Percentiles rank a stretch among this genome's conserved stretches.
phyloP scores from a whole-genome alignment of 2,329 filamentous ascomycete genomes.

The Diaporthe helianthi region DNA sequence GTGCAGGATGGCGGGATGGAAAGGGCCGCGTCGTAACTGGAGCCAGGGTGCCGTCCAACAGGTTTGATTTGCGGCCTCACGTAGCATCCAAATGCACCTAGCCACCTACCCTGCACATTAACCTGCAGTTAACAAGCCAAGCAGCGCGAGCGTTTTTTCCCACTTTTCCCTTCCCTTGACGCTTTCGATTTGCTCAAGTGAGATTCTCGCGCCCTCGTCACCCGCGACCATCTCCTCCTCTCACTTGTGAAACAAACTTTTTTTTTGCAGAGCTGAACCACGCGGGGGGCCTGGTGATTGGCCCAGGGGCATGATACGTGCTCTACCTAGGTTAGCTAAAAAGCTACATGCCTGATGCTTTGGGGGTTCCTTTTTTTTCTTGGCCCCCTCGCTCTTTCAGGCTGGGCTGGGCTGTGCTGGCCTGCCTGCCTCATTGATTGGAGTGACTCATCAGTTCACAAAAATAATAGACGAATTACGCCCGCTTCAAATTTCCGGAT shows the following conservation, averaged over 20 bases:
- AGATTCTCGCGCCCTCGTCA: not conserved
- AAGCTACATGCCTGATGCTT: not conserved
- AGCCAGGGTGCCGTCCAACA: not conserved
- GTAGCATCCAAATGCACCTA: constrained; percentile 25
- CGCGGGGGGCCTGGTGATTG: constrained; percentile 4
- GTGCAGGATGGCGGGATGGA: not conserved
- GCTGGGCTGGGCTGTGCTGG: not conserved
- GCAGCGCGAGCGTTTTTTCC: not conserved
- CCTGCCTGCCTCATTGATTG: not conserved
- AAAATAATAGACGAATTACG: constrained; percentile 18
- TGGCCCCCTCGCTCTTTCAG: not conserved
- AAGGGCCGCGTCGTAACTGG: not conserved
- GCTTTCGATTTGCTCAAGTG: not conserved
- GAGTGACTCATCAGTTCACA: constrained; percentile 11
- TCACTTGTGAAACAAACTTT: constrained; percentile 24
- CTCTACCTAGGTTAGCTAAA: not conserved
- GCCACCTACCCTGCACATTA: constrained; percentile 25
- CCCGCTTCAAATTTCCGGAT: not conserved
- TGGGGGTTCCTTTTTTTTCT: not conserved
- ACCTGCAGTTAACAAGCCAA: constrained; percentile 16
- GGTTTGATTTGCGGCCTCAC: constrained; percentile 12
- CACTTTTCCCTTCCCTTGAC: too few species aligned
- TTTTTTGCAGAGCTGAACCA: constrained; percentile 11
- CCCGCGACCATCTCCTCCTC: not conserved
- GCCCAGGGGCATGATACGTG: not conserved